These are phyloP conservation scores for Ceriops tagal DNA, from an alignment of 345 rosid species.

Conservation along the genomic window DNA sequence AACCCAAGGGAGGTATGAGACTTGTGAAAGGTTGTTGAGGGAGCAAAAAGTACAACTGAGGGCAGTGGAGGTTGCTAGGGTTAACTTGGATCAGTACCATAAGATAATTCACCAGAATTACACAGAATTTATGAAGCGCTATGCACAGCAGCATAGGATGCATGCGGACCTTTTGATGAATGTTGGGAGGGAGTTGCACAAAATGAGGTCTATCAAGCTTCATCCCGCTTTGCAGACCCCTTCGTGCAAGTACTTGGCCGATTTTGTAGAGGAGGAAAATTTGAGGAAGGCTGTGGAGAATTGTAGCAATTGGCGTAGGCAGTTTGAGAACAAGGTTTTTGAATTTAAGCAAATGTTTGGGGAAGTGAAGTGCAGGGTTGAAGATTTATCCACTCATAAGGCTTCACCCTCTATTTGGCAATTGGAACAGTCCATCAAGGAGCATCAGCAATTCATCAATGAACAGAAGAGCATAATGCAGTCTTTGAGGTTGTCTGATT, in stretches of 20 bases:
- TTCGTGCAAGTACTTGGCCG: slow-evolving; percentile 55
- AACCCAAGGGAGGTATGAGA: slow-evolving; percentile 48
- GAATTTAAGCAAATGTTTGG: slow-evolving; percentile 78
- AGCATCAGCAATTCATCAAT: slow-evolving; percentile 53
- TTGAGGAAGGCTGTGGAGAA: slow-evolving; percentile 65
- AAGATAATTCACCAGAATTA: slow-evolving; percentile 69
- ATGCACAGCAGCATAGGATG: slow-evolving; percentile 59
- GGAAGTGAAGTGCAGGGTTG: slow-evolving; percentile 68
- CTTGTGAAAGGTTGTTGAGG: slow-evolving; percentile 64
- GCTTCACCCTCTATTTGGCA: slow-evolving; percentile 46
- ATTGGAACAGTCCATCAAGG: slow-evolving; percentile 61
- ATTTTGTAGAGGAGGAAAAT: slow-evolving; percentile 84
- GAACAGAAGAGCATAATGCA: slow-evolving; percentile 95
- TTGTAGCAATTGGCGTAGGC: slow-evolving; percentile 69
- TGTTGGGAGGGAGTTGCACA: slow-evolving; percentile 70
- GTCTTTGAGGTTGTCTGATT: slow-evolving; percentile 72
- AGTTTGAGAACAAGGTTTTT: slow-evolving; percentile 82
- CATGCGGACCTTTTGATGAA: slow-evolving; percentile 74
- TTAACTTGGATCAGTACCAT: slow-evolving; percentile 81
- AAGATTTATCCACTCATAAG: slow-evolving; percentile 61
- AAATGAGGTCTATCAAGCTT: slow-evolving; percentile 67
- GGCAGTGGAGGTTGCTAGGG: slow-evolving; percentile 78
- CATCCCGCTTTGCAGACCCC: slow-evolving; percentile 67
- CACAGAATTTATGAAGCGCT: slow-evolving; percentile 82
- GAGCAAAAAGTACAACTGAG: slow-evolving; percentile 90